Evolutionary conservation across 106 monocot species (phyloP).

Genomic region (Dioscorea alata): DNA sequence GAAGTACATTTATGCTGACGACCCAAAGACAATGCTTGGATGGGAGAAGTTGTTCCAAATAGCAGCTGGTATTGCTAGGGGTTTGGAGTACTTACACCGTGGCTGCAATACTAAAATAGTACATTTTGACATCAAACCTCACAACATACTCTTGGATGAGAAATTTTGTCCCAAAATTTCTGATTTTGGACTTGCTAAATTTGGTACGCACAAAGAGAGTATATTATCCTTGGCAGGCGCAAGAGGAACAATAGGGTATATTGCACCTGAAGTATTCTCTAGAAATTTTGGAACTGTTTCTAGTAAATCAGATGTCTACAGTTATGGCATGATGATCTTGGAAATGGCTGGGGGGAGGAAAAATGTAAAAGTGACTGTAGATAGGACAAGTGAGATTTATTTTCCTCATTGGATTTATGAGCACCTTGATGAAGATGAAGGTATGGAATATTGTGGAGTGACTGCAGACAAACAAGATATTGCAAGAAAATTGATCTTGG

Average conservation of each 20-base stretch:
- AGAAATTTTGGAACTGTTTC: constrained; percentile 7
- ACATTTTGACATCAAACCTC: constrained; percentile 18
- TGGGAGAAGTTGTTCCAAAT: background rate
- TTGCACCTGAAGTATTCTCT: constrained; percentile 1
- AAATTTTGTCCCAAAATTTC: constrained; percentile 9
- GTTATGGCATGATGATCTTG: constrained; percentile 7
- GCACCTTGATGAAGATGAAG: background rate
- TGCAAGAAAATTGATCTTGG: background rate
- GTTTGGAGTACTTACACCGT: constrained; percentile 10
- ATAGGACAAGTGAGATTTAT: background rate
- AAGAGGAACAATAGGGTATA: constrained; percentile 10
- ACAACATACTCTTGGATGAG: constrained; percentile 9
- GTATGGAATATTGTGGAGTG: background rate
- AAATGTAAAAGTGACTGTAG: background rate
- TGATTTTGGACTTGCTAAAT: constrained; percentile 12
- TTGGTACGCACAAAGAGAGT: constrained; percentile 1
- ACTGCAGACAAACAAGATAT: background rate
- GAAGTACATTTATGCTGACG: constrained; percentile 7
- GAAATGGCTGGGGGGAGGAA: constrained; percentile 6
- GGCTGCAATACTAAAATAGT: constrained; percentile 6
- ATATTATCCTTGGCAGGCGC: constrained; percentile 4
- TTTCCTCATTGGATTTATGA: constrained; percentile 12
- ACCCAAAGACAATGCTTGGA: background rate
- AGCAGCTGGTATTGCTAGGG: constrained; percentile 6
- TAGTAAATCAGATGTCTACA: constrained; percentile 9